These are phyloP conservation scores for Pythium aristosporum DNA, from an alignment of 352 stramenopile genomes.

Conservation along the genomic window DNA sequence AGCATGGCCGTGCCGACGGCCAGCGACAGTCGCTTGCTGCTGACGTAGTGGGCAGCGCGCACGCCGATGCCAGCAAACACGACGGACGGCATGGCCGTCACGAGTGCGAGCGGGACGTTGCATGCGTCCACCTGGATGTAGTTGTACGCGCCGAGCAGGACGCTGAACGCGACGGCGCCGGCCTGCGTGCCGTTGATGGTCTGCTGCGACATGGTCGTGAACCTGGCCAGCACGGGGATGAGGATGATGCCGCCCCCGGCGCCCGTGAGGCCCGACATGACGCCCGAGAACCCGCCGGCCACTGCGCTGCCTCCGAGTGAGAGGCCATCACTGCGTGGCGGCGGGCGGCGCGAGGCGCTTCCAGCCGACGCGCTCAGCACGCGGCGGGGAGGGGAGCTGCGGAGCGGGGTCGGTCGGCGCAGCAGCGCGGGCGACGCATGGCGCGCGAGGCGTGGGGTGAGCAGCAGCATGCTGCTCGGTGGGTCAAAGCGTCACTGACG, in stretches of 20 bases:
- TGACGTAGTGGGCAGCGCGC: slow-evolving; percentile 57
- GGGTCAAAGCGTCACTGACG: too few relatives aligned
- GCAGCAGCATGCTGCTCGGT: slow-evolving; percentile 2
- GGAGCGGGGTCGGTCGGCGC: neutral
- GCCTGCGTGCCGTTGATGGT: slow-evolving; percentile 80
- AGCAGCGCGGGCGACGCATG: slow-evolving; percentile 2
- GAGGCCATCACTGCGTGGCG: neutral
- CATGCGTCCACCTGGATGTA: slow-evolving; percentile 57
- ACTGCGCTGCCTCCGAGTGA: slow-evolving; percentile 1
- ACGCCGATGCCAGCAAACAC: slow-evolving; percentile 75
- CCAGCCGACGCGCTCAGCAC: neutral
- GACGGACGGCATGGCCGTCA: slow-evolving; percentile 66
- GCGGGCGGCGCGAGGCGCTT: neutral
- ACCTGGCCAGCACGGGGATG: slow-evolving; percentile 74
- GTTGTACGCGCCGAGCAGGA: slow-evolving; percentile 64
- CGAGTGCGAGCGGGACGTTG: slow-evolving; percentile 69
- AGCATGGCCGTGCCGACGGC: slow-evolving; percentile 76
- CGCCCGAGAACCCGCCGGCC: slow-evolving; percentile 49
- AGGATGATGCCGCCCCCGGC: slow-evolving; percentile 71
- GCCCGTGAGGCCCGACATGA: slow-evolving; percentile 72
- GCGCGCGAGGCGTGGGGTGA: slow-evolving; percentile 3
- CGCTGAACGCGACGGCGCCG: slow-evolving; percentile 63
- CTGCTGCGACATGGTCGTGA: slow-evolving; percentile 72
- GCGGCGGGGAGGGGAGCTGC: neutral
- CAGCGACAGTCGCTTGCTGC: slow-evolving; percentile 66